Percentiles rank a stretch among this genome's conserved stretches.
phyloP scores from a whole-genome alignment of 306 rosid genomes.

The Lathyrus sativus region DNA sequence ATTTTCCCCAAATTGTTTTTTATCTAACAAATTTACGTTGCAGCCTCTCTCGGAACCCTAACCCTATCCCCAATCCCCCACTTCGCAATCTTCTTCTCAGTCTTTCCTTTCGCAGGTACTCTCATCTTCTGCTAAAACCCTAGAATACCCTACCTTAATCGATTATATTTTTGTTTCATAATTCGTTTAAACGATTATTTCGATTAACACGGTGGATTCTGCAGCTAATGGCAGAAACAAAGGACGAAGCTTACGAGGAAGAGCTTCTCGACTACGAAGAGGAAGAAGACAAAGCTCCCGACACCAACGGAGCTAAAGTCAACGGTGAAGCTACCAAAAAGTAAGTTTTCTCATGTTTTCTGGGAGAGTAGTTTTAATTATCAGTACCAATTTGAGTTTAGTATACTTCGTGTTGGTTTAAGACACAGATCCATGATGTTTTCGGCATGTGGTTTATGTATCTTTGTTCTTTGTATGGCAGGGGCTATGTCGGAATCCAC shows the following conservation, averaged over 20 bases:
- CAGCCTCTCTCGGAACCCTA: slow-evolving; percentile 56
- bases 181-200: slow-evolving; percentile 3
- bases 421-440: background rate
- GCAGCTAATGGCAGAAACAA: slow-evolving; percentile 86
- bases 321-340: slow-evolving; percentile 93
- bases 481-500: slow-evolving; percentile 99
- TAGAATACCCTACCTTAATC: background rate
- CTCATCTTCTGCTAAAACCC: slow-evolving; percentile 39
- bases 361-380: background rate
- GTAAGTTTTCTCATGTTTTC: slow-evolving; percentile 45
- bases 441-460: background rate
- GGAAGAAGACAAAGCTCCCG: slow-evolving; percentile 92
- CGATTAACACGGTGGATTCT: background rate
- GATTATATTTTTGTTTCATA: background rate
- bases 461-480: slow-evolving; percentile 10
- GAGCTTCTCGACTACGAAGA: slow-evolving; percentile 98
- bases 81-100: background rate
- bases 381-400: background rate
- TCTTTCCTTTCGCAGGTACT: slow-evolving; percentile 50
- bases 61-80: slow-evolving; percentile 10
- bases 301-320: slow-evolving; percentile 72
- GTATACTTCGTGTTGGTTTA: background rate
- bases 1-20: slow-evolving; percentile 43
- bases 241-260: slow-evolving; percentile 86
- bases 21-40: slow-evolving; percentile 80